These are phyloP conservation scores for Euphorbia peplus DNA, from an alignment of 345 rosid genomes.

Conservation along the genomic window DNA sequence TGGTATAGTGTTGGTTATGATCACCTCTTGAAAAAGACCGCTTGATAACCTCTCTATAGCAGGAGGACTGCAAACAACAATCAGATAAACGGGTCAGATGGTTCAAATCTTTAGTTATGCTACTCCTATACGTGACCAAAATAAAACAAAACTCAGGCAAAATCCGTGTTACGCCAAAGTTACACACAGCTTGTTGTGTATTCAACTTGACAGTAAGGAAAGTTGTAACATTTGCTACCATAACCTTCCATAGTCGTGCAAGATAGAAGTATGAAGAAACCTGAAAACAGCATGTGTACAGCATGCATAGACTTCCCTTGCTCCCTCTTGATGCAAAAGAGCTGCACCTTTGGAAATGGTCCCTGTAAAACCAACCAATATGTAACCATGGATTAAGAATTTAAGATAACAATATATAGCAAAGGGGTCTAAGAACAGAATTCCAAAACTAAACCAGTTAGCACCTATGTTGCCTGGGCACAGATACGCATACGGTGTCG, in stretches of 20 bases:
- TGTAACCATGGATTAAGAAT: slow-evolving; percentile 3
- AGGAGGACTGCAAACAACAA: slow-evolving; percentile 63
- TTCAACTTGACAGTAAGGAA: not conserved
- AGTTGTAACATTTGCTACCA: slow-evolving; percentile 5
- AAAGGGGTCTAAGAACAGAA: not conserved
- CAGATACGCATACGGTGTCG: no score
- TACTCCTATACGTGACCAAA: not conserved
- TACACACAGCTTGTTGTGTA: not conserved
- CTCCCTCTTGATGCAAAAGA: slow-evolving; percentile 93
- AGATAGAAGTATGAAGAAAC: slow-evolving; percentile 34
- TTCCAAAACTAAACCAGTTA: not conserved
- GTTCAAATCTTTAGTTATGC: not conserved
- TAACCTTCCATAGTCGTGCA: not conserved
- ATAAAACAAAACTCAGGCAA: not conserved
- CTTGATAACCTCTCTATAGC: slow-evolving; percentile 91
- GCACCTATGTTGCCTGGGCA: no score
- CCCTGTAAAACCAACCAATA: slow-evolving; percentile 40
- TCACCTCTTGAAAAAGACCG: slow-evolving; percentile 94
- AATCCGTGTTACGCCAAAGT: not conserved
- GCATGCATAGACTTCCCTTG: slow-evolving; percentile 96
- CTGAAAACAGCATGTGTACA: slow-evolving; percentile 94
- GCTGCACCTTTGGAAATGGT: slow-evolving; percentile 97
- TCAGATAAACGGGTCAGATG: slow-evolving; percentile 9
- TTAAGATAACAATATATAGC: not conserved
- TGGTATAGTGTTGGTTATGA: slow-evolving; percentile 91